phyloP scores from a whole-genome alignment of 2,329 filamentous ascomycete genomes.

The Diaporthe capsici region DNA sequence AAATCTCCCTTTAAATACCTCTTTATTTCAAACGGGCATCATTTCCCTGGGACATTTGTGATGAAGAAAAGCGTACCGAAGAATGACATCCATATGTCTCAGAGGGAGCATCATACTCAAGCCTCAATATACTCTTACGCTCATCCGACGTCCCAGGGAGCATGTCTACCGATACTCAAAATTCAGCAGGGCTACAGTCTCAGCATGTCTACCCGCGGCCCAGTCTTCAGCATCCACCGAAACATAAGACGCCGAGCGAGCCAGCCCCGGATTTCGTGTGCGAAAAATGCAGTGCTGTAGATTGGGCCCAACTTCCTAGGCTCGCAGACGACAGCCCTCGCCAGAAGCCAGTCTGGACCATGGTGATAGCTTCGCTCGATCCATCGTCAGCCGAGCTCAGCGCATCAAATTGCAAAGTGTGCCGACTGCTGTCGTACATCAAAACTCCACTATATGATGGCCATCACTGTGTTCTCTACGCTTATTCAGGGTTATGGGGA shows the following conservation, averaged over 20 bases:
- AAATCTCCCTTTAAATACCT: background rate
- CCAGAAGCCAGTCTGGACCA: background rate
- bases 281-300: background rate
- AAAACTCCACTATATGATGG: background rate
- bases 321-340: background rate
- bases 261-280: background rate
- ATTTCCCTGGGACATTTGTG: background rate
- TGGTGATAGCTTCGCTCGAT: background rate
- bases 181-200: background rate
- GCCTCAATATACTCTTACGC: background rate
- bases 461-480: too few relatives aligned
- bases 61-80: background rate
- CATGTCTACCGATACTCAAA: background rate
- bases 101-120: background rate
- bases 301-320: background rate
- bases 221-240: background rate
- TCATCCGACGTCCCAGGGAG: background rate
- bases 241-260: background rate
- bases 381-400: background rate
- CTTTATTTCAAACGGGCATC: background rate
- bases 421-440: background rate
- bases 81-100: background rate
- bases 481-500: too few relatives aligned
- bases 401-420: background rate
- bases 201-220: too few relatives aligned